Base-by-base conservation (phyloP, 1,139 yeast genomes). In the Hansenula sp. region DNA sequence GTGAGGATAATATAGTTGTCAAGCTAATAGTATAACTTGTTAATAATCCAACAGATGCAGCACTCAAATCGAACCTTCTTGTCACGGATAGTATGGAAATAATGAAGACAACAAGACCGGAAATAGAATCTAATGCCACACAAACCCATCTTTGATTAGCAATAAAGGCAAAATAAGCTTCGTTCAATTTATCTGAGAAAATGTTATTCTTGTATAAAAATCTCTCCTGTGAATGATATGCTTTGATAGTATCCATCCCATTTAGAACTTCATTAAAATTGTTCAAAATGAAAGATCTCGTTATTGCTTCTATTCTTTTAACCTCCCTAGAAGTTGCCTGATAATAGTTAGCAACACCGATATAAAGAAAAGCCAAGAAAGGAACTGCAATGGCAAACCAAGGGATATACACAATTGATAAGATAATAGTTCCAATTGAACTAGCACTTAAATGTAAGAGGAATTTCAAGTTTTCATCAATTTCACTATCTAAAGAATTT, bases 131-230 rank as follows among this genome's bases (percentile, higher is more conserved):
- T 51, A 86, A 67, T 46, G 83, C 76, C 41, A 84, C 65, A 17
- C 82, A 77, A 38, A 87, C 74, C 96, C 96, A 89, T 60, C 94
- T 76, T 66, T 87, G 96, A 50, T 79, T 77, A 0, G 83, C 86
- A 51, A 80, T 68, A 10, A 84, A 76, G 43, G 86, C 51, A 55
- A 72, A 83, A 54, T 83, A 81, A 2, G 93, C 86, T 54, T 85
- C 85, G 55, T 85, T 84, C 81, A 82, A 82, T 34, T 69, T 68
- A 60, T 89, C 75, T 44, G 85, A 65, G 25, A 75, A 68, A 11
- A 47, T 47, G 49, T 76, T 76, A 50, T 80, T 79, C 51, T 71
- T 75, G 3, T 58, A 50, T 34, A 76, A 57, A 57, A 87, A 87
- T 45, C 81, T 63, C 7, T 74, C 70, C 13, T 65, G 61, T 25